Conservation (phyloP, 2,329 filamentous ascomycete genomes). For the Pyrenochaeta sp. region DNA sequence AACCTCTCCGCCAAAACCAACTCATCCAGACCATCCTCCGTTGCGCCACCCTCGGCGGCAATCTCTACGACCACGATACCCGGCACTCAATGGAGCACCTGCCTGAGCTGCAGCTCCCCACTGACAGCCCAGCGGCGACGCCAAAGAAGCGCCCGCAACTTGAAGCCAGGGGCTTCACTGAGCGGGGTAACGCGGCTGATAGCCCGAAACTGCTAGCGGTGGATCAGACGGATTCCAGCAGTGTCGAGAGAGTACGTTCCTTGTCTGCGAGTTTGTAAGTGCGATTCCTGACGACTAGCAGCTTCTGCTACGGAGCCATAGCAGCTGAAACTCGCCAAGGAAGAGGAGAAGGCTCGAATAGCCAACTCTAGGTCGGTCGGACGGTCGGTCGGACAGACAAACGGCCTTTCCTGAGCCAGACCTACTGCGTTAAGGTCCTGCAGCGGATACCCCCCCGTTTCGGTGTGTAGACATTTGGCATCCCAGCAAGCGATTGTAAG, state of each 20-base stretch:
- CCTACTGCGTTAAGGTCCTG: too few species aligned
- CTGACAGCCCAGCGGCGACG: constrained; percentile 5
- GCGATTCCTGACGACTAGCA: constrained; percentile 30
- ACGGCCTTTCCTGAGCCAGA: too few species aligned
- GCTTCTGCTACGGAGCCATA: constrained; percentile 60
- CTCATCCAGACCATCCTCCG: constrained; percentile 98
- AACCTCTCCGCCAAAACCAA: constrained; percentile 95
- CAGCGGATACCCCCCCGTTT: too few species aligned
- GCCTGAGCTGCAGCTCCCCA: constrained; percentile 50
- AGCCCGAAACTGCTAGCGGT: constrained; percentile 70
- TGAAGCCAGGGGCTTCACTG: constrained; percentile 73
- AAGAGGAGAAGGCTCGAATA: constrained; percentile 29
- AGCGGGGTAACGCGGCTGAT: constrained; percentile 67
- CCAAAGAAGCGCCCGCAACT: constrained; percentile 59
- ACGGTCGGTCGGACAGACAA: too few species aligned
- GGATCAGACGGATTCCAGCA: constrained; percentile 69
- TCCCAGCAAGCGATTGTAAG: too few species aligned
- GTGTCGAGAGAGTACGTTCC: constrained; percentile 62
- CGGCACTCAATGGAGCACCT: constrained; percentile 10
- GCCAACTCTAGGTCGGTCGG: too few species aligned
- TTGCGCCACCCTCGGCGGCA: constrained; percentile 89
- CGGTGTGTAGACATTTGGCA: too few species aligned
- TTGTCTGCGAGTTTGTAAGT: constrained; percentile 29
- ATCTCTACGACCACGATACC: constrained; percentile 74
- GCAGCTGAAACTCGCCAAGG: constrained; percentile 50